Evolutionary conservation across 352 stramenopile species (phyloP).

Genomic region (Blastocystis sp.): DNA sequence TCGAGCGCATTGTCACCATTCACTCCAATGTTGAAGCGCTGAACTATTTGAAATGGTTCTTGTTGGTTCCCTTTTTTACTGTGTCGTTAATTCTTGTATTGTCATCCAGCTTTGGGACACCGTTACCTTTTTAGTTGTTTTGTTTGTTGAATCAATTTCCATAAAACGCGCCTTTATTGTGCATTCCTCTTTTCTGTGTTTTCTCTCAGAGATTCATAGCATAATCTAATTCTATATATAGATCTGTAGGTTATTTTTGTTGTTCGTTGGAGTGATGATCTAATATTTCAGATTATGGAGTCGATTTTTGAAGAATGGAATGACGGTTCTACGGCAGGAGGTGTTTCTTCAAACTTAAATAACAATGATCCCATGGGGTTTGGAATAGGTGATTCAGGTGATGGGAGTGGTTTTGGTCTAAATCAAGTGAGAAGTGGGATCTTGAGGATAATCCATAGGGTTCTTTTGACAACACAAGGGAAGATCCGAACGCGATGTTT

Average conservation of each 20-base stretch:
- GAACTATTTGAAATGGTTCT: background rate
- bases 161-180: background rate
- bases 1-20: background rate
- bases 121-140: constrained; percentile 5
- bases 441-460: background rate
- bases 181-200: background rate
- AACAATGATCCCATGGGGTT: background rate
- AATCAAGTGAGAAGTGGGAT: background rate
- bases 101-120: constrained; percentile 33
- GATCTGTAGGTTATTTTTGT: background rate
- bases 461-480: constrained; percentile 2
- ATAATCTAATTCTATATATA: background rate
- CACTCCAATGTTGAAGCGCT: background rate
- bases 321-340: background rate
- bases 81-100: background rate
- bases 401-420: background rate
- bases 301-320: constrained; percentile 59
- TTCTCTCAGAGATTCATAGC: background rate
- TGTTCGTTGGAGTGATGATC: background rate
- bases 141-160: background rate
- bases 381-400: background rate
- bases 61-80: constrained; percentile 21
- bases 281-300: background rate
- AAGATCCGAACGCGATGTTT: constrained; percentile 52
- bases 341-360: background rate